A percentile compares a stretch with the other conserved stretches of the same genome.
These are phyloP conservation scores for Silene latifolia DNA, from an alignment of 148 eudicot genomes.

Conservation along the genomic window DNA sequence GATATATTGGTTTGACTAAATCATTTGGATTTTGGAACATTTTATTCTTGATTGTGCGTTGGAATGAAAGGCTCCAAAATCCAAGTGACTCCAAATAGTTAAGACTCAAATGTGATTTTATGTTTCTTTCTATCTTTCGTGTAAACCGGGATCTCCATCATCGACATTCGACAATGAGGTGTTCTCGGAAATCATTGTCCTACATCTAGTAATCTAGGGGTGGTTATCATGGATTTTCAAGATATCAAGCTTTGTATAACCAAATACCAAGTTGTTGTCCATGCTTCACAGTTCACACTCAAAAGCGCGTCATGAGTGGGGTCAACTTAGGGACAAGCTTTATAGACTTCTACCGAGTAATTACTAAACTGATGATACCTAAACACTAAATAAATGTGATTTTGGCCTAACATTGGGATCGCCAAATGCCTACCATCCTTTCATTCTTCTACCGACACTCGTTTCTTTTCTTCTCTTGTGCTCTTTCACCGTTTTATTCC, in stretches of 20 bases:
- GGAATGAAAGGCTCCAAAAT: conserved; percentile 7
- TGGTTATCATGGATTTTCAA: conserved; percentile 6
- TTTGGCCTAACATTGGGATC: neutral
- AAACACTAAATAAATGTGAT: no score
- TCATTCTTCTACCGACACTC: neutral
- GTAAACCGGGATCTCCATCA: no score
- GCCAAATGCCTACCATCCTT: neutral
- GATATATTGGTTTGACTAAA: neutral
- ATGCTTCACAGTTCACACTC: no score
- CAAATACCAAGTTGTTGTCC: no score
- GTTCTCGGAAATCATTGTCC: no score
- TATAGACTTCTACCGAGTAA: no score
- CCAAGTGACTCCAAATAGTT: conserved; percentile 6
- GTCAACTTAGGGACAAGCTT: conserved; percentile 11
- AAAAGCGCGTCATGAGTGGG: conserved; percentile 1
- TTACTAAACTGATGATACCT: no score
- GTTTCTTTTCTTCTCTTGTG: neutral
- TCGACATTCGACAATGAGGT: no score
- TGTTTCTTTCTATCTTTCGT: no score
- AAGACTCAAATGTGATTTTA: no score
- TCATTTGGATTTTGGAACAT: conserved; percentile 16
- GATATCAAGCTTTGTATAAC: neutral
- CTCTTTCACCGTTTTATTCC: no score
- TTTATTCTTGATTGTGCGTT: neutral
- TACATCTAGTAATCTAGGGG: neutral